Evolutionary conservation across 78 protist species (phyloP), one percentile per base, ranked within the genome.

Genomic region (Dictyostelium discoideum): DNA sequence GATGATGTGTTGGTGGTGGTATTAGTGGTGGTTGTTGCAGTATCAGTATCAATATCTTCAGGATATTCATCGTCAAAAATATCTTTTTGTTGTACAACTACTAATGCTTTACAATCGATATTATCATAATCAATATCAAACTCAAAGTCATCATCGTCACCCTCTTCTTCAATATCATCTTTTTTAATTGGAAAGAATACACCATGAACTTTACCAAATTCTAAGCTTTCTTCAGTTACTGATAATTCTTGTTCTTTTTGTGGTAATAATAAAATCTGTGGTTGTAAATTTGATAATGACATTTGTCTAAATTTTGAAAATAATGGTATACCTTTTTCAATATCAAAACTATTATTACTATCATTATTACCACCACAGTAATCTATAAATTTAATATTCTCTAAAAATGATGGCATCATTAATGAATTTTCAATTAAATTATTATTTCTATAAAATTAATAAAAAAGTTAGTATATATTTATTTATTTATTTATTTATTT

Each of bases 271-370:
- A 42, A 78, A 37, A 4, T 40, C 7, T 80, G 46, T 22, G 11
- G 48, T 26, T 81, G 32, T 18, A 24, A 24, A 24, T 81, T 42
- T 42, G 85, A 48, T 24, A 37, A 5, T 16, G 85, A 42, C 40
- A 78, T 26, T 26, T 26, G 32, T 11, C 72, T 44, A 37, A 69
- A 44, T 32, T 37, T 65, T 20, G 82, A 39, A 82, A 46, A 82
- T 22, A 89, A n/a, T 32, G 94, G 94, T 18, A 89, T n/a, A 26
- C 94, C 94, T n/a, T 37, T 88, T 46, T 88, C 93, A 18, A 16
- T 1, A 16, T 26, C 93, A 32, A 40, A 10, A 18, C 20, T n/a
- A n/a, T n/a, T 26, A 57, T 18, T 44, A 20, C 22, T 42, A 4
- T 84, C 86, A n/a, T 1, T 32, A 32, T 32, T 1, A 32, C 37